These are phyloP conservation scores for Angophora floribunda DNA, from an alignment of 345 rosid genomes.

Conservation along the genomic window DNA sequence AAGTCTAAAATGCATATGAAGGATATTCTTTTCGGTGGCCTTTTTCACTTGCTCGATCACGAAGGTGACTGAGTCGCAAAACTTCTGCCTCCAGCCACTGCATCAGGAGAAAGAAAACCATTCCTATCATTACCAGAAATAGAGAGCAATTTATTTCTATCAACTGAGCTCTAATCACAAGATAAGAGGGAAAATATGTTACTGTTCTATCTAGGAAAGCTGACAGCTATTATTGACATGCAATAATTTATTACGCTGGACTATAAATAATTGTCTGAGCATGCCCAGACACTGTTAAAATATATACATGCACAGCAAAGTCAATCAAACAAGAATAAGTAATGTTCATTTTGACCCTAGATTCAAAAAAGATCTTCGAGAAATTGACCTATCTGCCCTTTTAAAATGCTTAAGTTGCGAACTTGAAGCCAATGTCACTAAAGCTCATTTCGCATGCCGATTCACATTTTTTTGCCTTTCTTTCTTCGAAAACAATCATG, in stretches of 20 bases:
- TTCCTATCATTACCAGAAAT: background rate
- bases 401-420: background rate
- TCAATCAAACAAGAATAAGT: background rate
- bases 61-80: slow-evolving; percentile 78
- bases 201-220: background rate
- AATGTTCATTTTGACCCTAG: background rate
- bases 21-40: slow-evolving; percentile 99
- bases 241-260: background rate
- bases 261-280: background rate
- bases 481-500: background rate
- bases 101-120: slow-evolving; percentile 8
- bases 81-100: slow-evolving; percentile 91
- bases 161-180: background rate
- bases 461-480: background rate
- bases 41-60: slow-evolving; percentile 98
- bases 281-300: background rate
- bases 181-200: background rate
- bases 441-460: background rate
- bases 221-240: background rate
- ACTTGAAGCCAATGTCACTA: background rate
- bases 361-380: background rate
- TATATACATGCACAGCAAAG: background rate
- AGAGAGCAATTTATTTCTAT: background rate
- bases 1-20: slow-evolving; percentile 15
- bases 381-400: background rate